phyloP scores from a whole-genome alignment of 495 filamentous ascomycete genomes.

The Symbiotaphrina buchneri region DNA sequence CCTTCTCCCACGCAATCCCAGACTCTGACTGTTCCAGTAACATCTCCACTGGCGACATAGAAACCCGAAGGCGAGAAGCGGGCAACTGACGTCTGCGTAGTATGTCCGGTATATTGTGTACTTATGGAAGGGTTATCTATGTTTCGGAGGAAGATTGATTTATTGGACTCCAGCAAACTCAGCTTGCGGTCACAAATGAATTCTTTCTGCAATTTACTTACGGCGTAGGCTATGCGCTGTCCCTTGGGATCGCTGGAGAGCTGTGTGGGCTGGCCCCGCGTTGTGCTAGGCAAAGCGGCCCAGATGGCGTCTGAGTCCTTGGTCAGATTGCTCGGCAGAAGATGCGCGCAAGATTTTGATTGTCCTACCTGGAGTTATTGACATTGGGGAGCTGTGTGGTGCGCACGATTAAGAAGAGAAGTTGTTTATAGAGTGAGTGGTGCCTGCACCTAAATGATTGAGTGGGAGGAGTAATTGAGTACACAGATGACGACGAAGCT shows the following conservation, averaged over 20 bases:
- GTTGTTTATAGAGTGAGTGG: too few relatives aligned
- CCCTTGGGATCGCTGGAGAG: conserved; percentile 81
- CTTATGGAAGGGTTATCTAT: conserved; percentile 69
- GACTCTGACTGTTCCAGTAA: conserved; percentile 59
- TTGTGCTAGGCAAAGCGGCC: conserved; percentile 61
- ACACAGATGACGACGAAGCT: too few relatives aligned
- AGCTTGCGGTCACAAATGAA: not conserved
- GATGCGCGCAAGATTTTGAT: too few relatives aligned
- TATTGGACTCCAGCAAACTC: conserved; percentile 47
- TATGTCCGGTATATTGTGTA: conserved; percentile 83
- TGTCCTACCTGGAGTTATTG: too few relatives aligned
- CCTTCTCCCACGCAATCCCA: conserved; percentile 59
- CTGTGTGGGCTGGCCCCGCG: conserved; percentile 70
- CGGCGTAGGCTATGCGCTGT: conserved; percentile 81
- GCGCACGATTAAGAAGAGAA: too few relatives aligned
- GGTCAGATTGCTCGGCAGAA: too few relatives aligned
- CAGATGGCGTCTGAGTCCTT: conserved; percentile 52
- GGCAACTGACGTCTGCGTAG: conserved; percentile 68
- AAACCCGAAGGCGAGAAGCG: conserved; percentile 88
- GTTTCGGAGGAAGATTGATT: conserved; percentile 83
- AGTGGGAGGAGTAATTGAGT: too few relatives aligned
- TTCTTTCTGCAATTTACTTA: conserved; percentile 25
- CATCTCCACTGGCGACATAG: conserved; percentile 88
- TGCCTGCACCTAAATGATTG: too few relatives aligned
- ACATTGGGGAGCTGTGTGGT: too few relatives aligned